Conservation (phyloP, 257 asterid genomes). For the Echium plantagineum region DNA sequence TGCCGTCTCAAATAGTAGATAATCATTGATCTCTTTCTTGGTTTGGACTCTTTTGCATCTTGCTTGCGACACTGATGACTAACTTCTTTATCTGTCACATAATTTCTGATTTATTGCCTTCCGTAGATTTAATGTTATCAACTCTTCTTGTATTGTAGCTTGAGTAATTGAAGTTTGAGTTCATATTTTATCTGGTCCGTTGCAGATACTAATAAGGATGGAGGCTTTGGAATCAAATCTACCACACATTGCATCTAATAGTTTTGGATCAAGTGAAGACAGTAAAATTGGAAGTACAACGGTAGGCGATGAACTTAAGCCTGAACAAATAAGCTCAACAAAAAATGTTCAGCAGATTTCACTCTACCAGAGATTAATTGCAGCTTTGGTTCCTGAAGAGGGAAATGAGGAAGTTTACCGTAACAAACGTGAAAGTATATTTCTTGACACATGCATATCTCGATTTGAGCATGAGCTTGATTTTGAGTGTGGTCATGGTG, state of each 20-base stretch:
- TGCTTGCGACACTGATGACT: neutral
- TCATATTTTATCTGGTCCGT: conserved; percentile 2
- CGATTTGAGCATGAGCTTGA: conserved; percentile 41
- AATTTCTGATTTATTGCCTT: neutral
- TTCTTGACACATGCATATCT: conserved; percentile 34
- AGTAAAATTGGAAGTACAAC: conserved; percentile 42
- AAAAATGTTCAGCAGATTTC: conserved; percentile 39
- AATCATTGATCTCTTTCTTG: neutral
- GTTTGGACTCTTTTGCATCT: neutral
- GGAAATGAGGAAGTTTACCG: conserved; percentile 32
- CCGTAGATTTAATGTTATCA: neutral
- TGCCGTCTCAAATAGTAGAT: neutral
- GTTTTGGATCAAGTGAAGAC: conserved; percentile 32
- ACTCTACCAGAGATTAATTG: conserved; percentile 63
- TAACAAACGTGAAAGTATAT: conserved; percentile 36
- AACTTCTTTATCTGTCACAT: neutral
- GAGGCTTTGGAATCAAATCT: conserved; percentile 39
- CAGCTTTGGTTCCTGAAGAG: conserved; percentile 81
- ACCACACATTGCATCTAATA: conserved; percentile 27
- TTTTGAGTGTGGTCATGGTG: conserved; percentile 33
- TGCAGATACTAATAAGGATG: conserved; percentile 45
- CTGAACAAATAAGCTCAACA: conserved; percentile 34
- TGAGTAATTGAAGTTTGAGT: neutral
- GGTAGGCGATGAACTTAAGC: conserved; percentile 33
- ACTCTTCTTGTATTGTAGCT: neutral